Base-by-base conservation (phyloP, 306 rosid species). In the Cicer pinnatifidum region DNA sequence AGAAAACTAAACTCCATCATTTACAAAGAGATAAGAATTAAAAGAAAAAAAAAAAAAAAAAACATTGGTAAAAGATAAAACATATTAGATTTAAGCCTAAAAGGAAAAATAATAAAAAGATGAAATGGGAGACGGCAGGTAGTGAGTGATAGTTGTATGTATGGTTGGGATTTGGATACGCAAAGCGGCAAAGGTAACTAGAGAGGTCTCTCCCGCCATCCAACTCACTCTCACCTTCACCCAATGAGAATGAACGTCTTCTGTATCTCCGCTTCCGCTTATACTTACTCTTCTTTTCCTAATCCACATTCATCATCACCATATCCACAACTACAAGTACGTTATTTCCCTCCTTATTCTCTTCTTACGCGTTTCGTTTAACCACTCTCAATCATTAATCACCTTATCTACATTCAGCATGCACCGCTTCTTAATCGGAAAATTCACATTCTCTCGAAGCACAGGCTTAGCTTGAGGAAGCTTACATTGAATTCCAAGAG, bases 181-280 rank as follows among this genome's bases (percentile, higher is more conserved):
- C 38, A 79, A 47, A 57, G 15, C 65, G 81, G 52, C 73, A 83
- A 72, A 70, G 81, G 85, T 79, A 67, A 47, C 75, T 51, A 71
- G 5, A 48, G 52, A 7, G 35, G 60, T 80, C 80, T 84, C 88
- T 86, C 96, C 88, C 93, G 94, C 97, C 92, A 88, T 28, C 53
- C 39, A 50, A 77, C 65, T 63, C 60, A 45, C 60, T 52, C 59
- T 10, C 28, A 2, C 23, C 10, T 58, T 8, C 28, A 67, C 41
- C 38, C 5, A 69, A 80, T 76, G 86, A 64, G 17, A 51, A 86
- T 85, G 88, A 70, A 90, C 28, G 40, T 81, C 1, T 59, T 80
- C 75, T 65, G 52, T 7, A 73, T 78, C 69, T 75, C 82, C 48
- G 80, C 78, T 69, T 67, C 81, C 33, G 40, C 79, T 71, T 76